Conservation (phyloP, 371 early-diverging fungal genomes). For the Mortierella sp. region DNA sequence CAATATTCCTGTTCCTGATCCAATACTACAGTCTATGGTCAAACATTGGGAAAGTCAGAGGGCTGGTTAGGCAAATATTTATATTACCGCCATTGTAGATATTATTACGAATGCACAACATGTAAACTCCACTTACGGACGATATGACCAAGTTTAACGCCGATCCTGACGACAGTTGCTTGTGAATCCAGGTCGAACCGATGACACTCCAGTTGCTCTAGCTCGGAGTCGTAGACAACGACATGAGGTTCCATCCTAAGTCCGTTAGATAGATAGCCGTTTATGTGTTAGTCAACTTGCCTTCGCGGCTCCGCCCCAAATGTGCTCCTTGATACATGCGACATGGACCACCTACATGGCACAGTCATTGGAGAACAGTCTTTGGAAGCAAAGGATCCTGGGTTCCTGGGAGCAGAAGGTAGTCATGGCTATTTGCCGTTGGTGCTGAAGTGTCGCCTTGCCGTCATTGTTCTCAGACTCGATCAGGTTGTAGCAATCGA, state of each 20-base stretch:
- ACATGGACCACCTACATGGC: slow-evolving; percentile 12
- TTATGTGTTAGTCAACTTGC: not conserved
- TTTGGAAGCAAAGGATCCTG: slow-evolving; percentile 19
- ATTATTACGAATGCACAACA: not conserved
- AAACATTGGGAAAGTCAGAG: not conserved
- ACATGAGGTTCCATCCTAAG: slow-evolving; percentile 27
- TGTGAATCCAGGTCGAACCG: slow-evolving; percentile 11
- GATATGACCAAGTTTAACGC: slow-evolving; percentile 14
- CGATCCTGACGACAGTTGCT: slow-evolving; percentile 13
- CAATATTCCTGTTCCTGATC: slow-evolving; percentile 3
- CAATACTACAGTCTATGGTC: slow-evolving; percentile 4
- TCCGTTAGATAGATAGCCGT: not conserved
- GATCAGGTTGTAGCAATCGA: slow-evolving; percentile 17
- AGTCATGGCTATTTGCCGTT: not conserved
- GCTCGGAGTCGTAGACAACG: slow-evolving; percentile 20
- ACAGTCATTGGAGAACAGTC: slow-evolving; percentile 14
- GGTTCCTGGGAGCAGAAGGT: slow-evolving; percentile 20
- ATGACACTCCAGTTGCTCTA: slow-evolving; percentile 37
- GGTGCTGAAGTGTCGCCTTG: slow-evolving; percentile 12
- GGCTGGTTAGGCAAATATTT: not conserved
- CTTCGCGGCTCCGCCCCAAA: too few relatives aligned
- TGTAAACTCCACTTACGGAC: slow-evolving; percentile 5
- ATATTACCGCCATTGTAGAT: not conserved
- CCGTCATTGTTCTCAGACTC: slow-evolving; percentile 6
- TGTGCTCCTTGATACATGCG: not conserved